Conservation (phyloP, 2,329 filamentous ascomycete species). For the Colletotrichum ledebouriae region DNA sequence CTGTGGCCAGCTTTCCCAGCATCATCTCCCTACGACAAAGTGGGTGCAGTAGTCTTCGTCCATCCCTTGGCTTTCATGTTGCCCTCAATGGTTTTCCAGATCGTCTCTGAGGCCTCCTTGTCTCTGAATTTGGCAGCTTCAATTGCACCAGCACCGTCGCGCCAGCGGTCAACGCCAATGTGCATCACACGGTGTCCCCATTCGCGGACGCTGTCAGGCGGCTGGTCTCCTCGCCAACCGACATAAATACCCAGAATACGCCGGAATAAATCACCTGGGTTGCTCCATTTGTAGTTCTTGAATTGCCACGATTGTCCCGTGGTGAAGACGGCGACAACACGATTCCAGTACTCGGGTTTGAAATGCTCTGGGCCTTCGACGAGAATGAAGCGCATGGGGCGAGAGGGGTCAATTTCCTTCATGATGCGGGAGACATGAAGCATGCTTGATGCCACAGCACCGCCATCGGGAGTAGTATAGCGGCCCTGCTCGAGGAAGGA, state of each 20-base stretch:
- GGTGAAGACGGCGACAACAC: slow-evolving; percentile 96
- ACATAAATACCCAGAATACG: slow-evolving; percentile 91
- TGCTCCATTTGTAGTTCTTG: slow-evolving; percentile 96
- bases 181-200: slow-evolving; percentile 89
- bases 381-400: slow-evolving; percentile 91
- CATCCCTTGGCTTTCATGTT: slow-evolving; percentile 90
- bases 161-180: slow-evolving; percentile 88
- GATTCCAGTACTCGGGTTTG: slow-evolving; percentile 97
- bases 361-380: slow-evolving; percentile 95
- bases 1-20: background rate
- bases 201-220: slow-evolving; percentile 81
- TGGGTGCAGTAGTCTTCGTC: slow-evolving; percentile 77
- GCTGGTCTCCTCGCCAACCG: slow-evolving; percentile 88
- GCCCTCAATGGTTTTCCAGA: slow-evolving; percentile 90
- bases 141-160: slow-evolving; percentile 61
- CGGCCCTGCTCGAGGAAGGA: slow-evolving; percentile 89
- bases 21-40: slow-evolving; percentile 42
- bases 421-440: slow-evolving; percentile 86
- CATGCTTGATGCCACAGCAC: slow-evolving; percentile 79
- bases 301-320: slow-evolving; percentile 99
- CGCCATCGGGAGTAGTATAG: slow-evolving; percentile 82
- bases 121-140: slow-evolving; percentile 81
- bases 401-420: slow-evolving; percentile 76
- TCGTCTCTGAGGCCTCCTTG: slow-evolving; percentile 89
- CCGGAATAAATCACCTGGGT: slow-evolving; percentile 88